Evolutionary conservation across 371 early-diverging fungal species (phyloP), one percentile per base, ranked within the genome.

Genomic region (Cokeromyces recurvatus): DNA sequence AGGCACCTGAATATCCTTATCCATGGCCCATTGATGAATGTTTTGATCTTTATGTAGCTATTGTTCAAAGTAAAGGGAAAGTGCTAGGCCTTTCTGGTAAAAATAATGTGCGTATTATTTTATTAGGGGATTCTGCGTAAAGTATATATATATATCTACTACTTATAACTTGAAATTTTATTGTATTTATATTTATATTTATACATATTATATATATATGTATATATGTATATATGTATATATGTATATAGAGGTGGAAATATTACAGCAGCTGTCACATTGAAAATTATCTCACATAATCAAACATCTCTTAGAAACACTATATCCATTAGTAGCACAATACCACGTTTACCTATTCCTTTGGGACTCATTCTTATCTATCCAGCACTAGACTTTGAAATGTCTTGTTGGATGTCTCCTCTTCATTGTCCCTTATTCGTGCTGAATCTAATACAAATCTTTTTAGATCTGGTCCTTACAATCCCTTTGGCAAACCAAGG

Each of bases 71-170:
- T n/a, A 78, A 77, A 39, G 92, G 90, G 27, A 67, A 63, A 19
- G 74, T 79, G 24, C 57, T 92, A 29, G 92, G 92, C 3, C 50
- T 71, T 2, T 72, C 53, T 71, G 90, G 50, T 71, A 78, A 84
- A 66, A 58, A 52, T 32, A 57, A 51, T 38, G 43, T 58, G 56
- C 74, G 57, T 36, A 72, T 95, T 32, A 78, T 85, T 22, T 40
- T 96, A n/a, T 62, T 78, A 5, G 98, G 98, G 38, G 98, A 97
- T 55, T 95, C 96, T 35, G 98, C 98, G 87, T 89, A 77, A 79
- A 86, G 42, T 32, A n/a, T n/a, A n/a, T n/a, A n/a, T n/a, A n/a
- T n/a, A n/a, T n/a, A n/a, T n/a, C n/a, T n/a, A n/a, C n/a, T n/a
- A n/a, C n/a, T n/a, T n/a, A n/a, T n/a, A n/a, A n/a, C n/a, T n/a